Evolutionary conservation across 495 filamentous ascomycete genomes (phyloP), one percentile per base, ranked within the genome.

Genomic region (Achaetomiella virescens): DNA sequence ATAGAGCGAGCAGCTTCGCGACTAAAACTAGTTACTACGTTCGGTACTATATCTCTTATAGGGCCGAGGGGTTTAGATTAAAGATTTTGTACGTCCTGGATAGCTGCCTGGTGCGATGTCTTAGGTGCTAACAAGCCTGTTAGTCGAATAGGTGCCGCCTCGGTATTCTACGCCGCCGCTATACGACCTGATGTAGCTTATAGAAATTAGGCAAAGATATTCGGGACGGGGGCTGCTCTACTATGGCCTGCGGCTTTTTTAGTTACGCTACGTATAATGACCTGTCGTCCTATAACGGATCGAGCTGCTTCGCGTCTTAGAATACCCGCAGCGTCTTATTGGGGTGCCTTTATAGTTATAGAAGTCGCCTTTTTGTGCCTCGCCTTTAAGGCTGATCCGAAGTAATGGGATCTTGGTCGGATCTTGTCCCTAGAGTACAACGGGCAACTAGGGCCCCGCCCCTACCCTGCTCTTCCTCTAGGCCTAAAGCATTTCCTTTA

Each of bases 1-100:
- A 57, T 22, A 51, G 54, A 57, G 35, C 54, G 37, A 17, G 54
- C 33, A 50, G 38, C 47, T 57, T 57, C 54, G 46, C 47, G 46
- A 50, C 45, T 20, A 57, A 57, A 57, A 24, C 36, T 57, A 38
- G 37, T 33, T 24, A 36, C 38, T 44, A 24, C 35, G 45, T 44
- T 49, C 35, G 44, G 53, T 33, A 36, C n/a, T 50, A 24, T 50
- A 20, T 38, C 35, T 24, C 21, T 50, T 38, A 20, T n/a, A 5
- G n/a, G 29, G 47, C 35, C 47, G 18, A 50, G 47, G 47, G 47
- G 17, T 40, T 50, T 12, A 25, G 47, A 50, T 50, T 18, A 18
- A 11, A 17, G 35, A 38, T 24, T 24, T 38, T 38, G 35, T 40
- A 50, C 18, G 38, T 50, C 8, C 47, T 50, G 21, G 46, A 37